phyloP scores from a whole-genome alignment of 495 filamentous ascomycete genomes.

The Penicillium parvum region DNA sequence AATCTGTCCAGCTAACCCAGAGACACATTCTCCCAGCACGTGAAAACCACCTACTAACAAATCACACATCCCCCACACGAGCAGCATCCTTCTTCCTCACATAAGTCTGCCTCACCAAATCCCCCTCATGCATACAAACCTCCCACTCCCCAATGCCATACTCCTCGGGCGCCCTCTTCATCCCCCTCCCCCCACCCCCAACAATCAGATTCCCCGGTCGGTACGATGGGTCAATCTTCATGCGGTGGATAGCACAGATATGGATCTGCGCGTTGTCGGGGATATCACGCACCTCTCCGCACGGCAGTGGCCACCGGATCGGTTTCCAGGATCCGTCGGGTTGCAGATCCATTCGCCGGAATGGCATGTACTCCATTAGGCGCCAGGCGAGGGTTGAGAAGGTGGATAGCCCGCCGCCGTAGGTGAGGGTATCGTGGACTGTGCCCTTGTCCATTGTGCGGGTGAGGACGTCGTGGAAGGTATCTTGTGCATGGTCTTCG shows the following conservation, averaged over 20 bases:
- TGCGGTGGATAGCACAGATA: conserved; percentile 61
- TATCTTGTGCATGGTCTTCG: not conserved
- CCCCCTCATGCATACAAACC: conserved; percentile 51
- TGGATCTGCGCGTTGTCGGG: conserved; percentile 64
- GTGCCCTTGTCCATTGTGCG: conserved; percentile 37
- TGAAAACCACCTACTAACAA: not conserved
- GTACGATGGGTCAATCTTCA: conserved; percentile 58
- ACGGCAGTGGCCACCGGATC: conserved; percentile 69
- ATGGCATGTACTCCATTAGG: conserved; percentile 75
- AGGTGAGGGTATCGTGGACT: conserved; percentile 68
- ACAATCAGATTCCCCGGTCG: conserved; percentile 72
- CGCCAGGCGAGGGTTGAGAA: conserved; percentile 62
- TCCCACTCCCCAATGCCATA: conserved; percentile 65
- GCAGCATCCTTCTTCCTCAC: conserved; percentile 21
- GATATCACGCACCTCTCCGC: conserved; percentile 72
- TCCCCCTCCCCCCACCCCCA: conserved; percentile 67
- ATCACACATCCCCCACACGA: not conserved
- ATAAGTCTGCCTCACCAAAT: conserved; percentile 55
- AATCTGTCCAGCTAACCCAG: no score
- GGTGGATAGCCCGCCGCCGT: conserved; percentile 51
- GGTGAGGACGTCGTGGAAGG: conserved; percentile 3
- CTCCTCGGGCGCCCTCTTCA: conserved; percentile 49
- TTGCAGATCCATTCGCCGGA: conserved; percentile 69
- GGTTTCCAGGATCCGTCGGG: conserved; percentile 68
- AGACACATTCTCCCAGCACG: no score